phyloP scores from a whole-genome alignment of 306 rosid species.

The Chamaecrista fasciculata region DNA sequence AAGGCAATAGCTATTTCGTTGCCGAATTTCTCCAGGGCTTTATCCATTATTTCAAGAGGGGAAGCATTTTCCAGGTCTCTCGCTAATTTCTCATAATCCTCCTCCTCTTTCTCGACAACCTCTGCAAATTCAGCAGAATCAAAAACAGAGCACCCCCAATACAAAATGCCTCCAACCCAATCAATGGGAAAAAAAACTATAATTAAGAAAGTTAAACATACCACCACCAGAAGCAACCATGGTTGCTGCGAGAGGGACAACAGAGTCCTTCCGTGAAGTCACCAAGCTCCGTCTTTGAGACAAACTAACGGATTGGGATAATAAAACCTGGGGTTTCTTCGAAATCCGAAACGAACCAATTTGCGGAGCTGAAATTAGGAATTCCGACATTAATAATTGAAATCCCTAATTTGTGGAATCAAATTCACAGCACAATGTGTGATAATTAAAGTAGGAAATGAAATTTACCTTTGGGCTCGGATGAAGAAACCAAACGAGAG shows the following conservation, averaged over 20 bases:
- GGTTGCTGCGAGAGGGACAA: conserved; percentile 51
- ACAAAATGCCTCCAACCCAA: neutral
- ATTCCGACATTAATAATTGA: neutral
- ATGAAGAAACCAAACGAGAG: conserved; percentile 28
- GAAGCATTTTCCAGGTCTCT: conserved; percentile 62
- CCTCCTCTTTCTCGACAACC: conserved; percentile 42
- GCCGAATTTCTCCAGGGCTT: conserved; percentile 74
- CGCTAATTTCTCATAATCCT: conserved; percentile 49
- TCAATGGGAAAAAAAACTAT: neutral
- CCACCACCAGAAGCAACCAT: conserved; percentile 60
- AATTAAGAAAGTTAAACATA: neutral
- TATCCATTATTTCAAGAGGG: conserved; percentile 76
- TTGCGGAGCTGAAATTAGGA: conserved; percentile 46
- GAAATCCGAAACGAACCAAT: conserved; percentile 41
- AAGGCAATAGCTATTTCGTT: conserved; percentile 81
- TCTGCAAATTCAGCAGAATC: conserved; percentile 38
- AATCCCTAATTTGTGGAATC: neutral
- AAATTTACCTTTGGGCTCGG: conserved; percentile 50
- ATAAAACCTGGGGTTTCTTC: conserved; percentile 25
- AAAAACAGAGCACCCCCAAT: neutral
- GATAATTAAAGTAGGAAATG: too few relatives aligned
- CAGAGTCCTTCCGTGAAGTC: conserved; percentile 44
- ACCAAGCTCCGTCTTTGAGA: conserved; percentile 40
- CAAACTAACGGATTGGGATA: conserved; percentile 18
- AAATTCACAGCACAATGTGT: neutral